Evolutionary conservation across 108 stramenopile species (phyloP).

Genomic region (Cyclotella sp.): DNA sequence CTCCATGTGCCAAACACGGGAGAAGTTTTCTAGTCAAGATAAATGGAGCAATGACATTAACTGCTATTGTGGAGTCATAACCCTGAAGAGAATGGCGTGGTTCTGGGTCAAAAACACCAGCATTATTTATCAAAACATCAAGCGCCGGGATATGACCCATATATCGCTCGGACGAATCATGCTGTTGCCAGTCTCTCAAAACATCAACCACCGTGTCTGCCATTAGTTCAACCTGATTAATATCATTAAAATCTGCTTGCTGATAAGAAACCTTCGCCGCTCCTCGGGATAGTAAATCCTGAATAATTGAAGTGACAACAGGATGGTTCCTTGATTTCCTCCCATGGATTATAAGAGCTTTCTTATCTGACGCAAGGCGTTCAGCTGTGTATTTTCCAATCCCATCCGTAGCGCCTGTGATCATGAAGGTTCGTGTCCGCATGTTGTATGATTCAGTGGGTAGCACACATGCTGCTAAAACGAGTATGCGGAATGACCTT

Average conservation of each 20-base stretch:
- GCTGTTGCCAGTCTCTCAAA: slow-evolving; percentile 22
- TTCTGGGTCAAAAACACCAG: slow-evolving; percentile 74
- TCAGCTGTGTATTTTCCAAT: slow-evolving; percentile 47
- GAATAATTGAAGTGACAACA: slow-evolving; percentile 26
- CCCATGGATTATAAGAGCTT: slow-evolving; percentile 42
- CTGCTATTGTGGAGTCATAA: slow-evolving; percentile 74
- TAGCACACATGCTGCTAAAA: too few relatives aligned
- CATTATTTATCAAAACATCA: slow-evolving; percentile 88
- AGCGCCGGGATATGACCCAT: slow-evolving; percentile 25
- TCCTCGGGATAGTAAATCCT: slow-evolving; percentile 33
- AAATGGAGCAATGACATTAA: slow-evolving; percentile 92
- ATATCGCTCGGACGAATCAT: neutral
- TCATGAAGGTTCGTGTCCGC: slow-evolving; percentile 43
- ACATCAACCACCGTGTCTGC: slow-evolving; percentile 5
- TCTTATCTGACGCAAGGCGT: slow-evolving; percentile 39
- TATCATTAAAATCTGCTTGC: slow-evolving; percentile 54
- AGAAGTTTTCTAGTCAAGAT: slow-evolving; percentile 75
- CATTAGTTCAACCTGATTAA: slow-evolving; percentile 34
- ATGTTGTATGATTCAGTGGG: neutral
- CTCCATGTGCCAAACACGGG: slow-evolving; percentile 56
- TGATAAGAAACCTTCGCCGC: slow-evolving; percentile 41
- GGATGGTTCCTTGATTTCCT: slow-evolving; percentile 20
- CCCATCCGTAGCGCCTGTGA: slow-evolving; percentile 55
- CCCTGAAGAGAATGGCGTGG: slow-evolving; percentile 57
- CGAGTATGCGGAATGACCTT: too few relatives aligned